Conservation (phyloP, 441 rosid species). For the Breynia disticha region DNA sequence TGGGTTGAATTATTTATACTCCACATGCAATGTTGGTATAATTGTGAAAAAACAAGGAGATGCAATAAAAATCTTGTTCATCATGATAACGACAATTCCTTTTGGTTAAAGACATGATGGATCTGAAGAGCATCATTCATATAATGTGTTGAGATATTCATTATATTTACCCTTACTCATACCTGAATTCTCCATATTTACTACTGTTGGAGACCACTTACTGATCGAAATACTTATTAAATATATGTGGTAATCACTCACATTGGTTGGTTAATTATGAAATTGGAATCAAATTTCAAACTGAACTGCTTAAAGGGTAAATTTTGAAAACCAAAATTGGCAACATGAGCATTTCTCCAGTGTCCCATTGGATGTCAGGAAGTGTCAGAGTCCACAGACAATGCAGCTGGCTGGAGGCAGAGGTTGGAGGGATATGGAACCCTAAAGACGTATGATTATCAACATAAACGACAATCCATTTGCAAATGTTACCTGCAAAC, state of each 20-base stretch:
- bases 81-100: not conserved
- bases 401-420: not conserved
- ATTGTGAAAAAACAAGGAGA: not conserved
- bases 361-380: slow-evolving; percentile 4
- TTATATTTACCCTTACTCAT: no score
- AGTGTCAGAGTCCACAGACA: slow-evolving; percentile 8
- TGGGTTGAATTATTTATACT: not conserved
- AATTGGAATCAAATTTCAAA: not conserved
- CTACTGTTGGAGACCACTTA: not conserved
- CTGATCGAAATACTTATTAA: not conserved
- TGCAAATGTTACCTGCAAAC: slow-evolving; percentile 3
- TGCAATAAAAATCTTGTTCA: not conserved
- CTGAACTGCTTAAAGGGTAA: not conserved
- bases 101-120: no score
- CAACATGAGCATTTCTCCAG: not conserved
- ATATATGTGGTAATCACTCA: not conserved
- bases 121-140: not conserved
- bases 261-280: not conserved
- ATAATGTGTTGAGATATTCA: not conserved
- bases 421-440: not conserved
- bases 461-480: slow-evolving; percentile 12
- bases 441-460: not conserved
- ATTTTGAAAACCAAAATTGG: not conserved
- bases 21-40: not conserved
- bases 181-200: no score